Conservation (phyloP, 768 basidiomycete species). For the Tephrocybe sp. region DNA sequence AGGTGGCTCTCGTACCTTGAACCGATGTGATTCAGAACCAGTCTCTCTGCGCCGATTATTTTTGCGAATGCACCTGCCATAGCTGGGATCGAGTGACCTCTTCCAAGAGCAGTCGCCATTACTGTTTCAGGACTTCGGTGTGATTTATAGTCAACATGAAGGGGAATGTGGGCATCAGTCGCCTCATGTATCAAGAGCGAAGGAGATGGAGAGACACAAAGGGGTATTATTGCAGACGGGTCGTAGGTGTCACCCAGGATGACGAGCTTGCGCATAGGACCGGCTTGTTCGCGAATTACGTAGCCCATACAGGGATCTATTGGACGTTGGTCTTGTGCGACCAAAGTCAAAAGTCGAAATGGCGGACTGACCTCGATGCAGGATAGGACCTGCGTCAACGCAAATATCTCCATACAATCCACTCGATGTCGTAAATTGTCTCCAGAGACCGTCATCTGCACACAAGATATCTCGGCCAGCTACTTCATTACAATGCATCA, state of each 20-base stretch:
- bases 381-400: constrained; percentile 75
- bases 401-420: constrained; percentile 40
- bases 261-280: constrained; percentile 58
- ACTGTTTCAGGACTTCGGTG: constrained; percentile 40
- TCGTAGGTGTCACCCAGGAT: constrained; percentile 80
- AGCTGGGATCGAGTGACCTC: constrained; percentile 76
- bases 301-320: constrained; percentile 81
- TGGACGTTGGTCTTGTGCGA: not conserved
- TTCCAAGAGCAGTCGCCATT: constrained; percentile 47
- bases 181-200: constrained; percentile 85
- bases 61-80: constrained; percentile 80
- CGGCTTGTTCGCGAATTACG: constrained; percentile 57
- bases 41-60: constrained; percentile 49
- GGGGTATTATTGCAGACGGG: constrained; percentile 53
- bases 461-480: constrained; percentile 58
- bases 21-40: constrained; percentile 81
- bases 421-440: constrained; percentile 37
- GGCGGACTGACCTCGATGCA: constrained; percentile 61
- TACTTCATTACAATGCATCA: constrained; percentile 62
- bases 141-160: constrained; percentile 45
- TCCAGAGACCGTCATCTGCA: constrained; percentile 64
- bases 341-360: not conserved
- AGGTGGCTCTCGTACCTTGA: constrained; percentile 42
- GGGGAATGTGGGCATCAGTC: constrained; percentile 71
- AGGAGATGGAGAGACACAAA: constrained; percentile 46